Conservation (phyloP, 305 asterid species). For the Nicotiana rustica region DNA sequence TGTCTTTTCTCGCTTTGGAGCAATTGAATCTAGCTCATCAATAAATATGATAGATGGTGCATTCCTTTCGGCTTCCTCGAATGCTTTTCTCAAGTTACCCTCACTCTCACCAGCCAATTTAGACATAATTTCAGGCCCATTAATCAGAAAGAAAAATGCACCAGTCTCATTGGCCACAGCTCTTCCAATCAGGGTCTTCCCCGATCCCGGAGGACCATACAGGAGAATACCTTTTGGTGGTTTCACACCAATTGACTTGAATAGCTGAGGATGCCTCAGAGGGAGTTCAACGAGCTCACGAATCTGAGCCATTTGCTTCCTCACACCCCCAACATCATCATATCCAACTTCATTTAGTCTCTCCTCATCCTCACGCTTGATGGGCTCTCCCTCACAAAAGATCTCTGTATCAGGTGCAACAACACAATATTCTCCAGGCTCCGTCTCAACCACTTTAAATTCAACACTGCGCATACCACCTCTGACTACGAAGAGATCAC, state of each 20-base stretch:
- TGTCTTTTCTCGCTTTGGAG: constrained; percentile 34
- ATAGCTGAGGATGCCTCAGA: constrained; percentile 47
- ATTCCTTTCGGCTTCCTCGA: constrained; percentile 32
- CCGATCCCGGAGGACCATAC: constrained; percentile 23
- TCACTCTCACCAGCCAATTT: constrained; percentile 34
- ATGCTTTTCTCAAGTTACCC: constrained; percentile 33
- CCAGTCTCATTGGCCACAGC: constrained; percentile 30
- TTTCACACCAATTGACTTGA: constrained; percentile 44
- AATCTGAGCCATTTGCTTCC: constrained; percentile 34
- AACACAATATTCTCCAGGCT: constrained; percentile 32
- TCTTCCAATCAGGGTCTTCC: constrained; percentile 23
- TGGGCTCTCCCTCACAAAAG: constrained; percentile 29
- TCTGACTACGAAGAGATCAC: constrained; percentile 39
- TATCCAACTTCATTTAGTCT: constrained; percentile 30
- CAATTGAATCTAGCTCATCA: constrained; percentile 30
- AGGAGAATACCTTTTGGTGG: constrained; percentile 44
- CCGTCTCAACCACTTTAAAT: constrained; percentile 28
- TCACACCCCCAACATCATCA: constrained; percentile 30
- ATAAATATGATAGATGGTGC: constrained; percentile 24
- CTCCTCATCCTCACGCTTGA: constrained; percentile 33
- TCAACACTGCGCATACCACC: constrained; percentile 34
- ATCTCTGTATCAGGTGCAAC: constrained; percentile 35
- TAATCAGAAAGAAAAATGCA: constrained; percentile 32
- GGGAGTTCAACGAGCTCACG: constrained; percentile 48
- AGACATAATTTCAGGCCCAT: constrained; percentile 33